Percentiles rank a stretch among this genome's conserved stretches.
Evolutionary conservation across 768 basidiomycete genomes (phyloP).

Genomic region (Phlegmacium glaucopus): DNA sequence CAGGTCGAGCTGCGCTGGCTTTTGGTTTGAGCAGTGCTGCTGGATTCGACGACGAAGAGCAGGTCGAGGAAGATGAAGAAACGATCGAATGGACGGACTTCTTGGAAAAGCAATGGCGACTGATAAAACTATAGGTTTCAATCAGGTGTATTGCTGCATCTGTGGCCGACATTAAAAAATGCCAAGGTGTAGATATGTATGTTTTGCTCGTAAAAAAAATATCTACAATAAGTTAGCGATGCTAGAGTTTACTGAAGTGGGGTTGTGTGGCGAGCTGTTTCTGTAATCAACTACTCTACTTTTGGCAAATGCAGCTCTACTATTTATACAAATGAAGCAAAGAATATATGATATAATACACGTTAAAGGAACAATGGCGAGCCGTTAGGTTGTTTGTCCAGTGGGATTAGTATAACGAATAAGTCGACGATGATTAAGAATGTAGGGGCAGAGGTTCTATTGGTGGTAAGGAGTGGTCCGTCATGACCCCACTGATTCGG

Average conservation of each 20-base stretch:
- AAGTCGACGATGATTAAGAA: not conserved
- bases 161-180: too few relatives aligned
- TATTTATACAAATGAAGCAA: constrained; percentile 7
- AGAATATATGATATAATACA: constrained; percentile 7
- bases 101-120: constrained; percentile 2
- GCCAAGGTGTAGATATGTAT: too few relatives aligned
- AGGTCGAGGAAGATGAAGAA: constrained; percentile 18
- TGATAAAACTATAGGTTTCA: constrained; percentile 3
- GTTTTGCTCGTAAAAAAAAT: not conserved
- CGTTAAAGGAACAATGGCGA: not conserved
- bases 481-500: constrained; percentile 76
- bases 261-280: not conserved
- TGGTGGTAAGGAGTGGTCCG: constrained; percentile 49
- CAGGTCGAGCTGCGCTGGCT: constrained; percentile 18
- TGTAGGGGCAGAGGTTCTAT: not conserved
- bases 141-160: not conserved
- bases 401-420: not conserved
- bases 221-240: not conserved
- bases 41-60: constrained; percentile 13
- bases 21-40: constrained; percentile 15
- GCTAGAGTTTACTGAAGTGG: not conserved
- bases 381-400: too few relatives aligned
- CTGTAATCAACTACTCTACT: constrained; percentile 7
- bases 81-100: constrained; percentile 21
- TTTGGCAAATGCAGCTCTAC: constrained; percentile 4